Base-by-base conservation (phyloP, 2,329 filamentous ascomycete species). In the Chaetomiaceae sp. region DNA sequence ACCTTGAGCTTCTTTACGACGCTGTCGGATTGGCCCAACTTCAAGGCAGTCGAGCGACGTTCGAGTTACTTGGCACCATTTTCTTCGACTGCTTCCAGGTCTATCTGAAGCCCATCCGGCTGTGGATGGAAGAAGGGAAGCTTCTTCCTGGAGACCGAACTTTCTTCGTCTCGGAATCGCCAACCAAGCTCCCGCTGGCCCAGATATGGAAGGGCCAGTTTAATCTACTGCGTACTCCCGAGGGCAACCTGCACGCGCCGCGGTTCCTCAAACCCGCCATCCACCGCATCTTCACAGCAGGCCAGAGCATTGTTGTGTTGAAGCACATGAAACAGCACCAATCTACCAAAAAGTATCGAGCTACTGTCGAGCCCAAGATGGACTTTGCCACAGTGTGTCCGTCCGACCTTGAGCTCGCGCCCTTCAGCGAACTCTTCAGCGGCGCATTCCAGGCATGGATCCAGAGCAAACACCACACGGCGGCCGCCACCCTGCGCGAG, bases 301-400 rank as follows among this genome's bases (percentile, higher is more conserved):
- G 92, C 0, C 96, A 96, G 68, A 95, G 86, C 60, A 84, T 93
- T 49, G 81, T 93, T 1, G 86, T 96, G 39, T 70, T 96, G n/a
- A 85, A 84, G 54, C 79, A 85, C 42, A 73, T 96, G 10, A 81
- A 83, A 35, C 73, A 77, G 49, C 73, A 78, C 53, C 65, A 72
- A 43, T 60, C 68, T 43, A 42, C 62, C 60, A 60, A 55, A 50
- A 65, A 54, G 41, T 67, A 58, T 45, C 62, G 48, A 62, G 64
- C 49, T 51, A 67, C 54, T 37, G 65, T 53, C 25, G 53, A 54
- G 65, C 46, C 58, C 52, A 56, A 46, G 77, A 75, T 89, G n/a
- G 73, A 79, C 34, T 82, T 83, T 53, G 72, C 77, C 1, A 67
- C 72, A 1, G 75, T 86, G 5, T 83, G 78, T 61, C 70, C 76